Evolutionary conservation across 164 flowering plant species (phyloP).

Genomic region (Chimonanthus salicifolius): DNA sequence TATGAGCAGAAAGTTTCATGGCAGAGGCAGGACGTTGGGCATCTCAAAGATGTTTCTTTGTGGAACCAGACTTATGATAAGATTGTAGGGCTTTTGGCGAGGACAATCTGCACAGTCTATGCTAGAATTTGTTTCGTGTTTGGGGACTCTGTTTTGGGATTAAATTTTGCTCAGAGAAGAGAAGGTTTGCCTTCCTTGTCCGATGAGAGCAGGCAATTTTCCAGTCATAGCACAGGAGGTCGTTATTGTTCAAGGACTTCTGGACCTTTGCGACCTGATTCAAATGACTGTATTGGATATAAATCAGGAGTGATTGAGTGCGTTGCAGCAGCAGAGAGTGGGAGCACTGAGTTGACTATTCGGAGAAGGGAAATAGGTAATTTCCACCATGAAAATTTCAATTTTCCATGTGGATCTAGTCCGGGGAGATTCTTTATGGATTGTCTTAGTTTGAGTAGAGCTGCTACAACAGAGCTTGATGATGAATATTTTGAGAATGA

Average conservation of each 20-base stretch:
- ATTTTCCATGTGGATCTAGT: constrained; percentile 65
- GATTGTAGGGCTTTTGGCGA: constrained; percentile 74
- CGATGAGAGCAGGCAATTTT: constrained; percentile 22
- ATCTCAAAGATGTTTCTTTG: constrained; percentile 64
- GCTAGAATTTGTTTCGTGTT: constrained; percentile 58
- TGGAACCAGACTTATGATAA: constrained; percentile 92
- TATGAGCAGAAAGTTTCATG: constrained; percentile 81
- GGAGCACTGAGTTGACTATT: not conserved
- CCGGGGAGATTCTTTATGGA: constrained; percentile 79
- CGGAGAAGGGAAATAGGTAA: constrained; percentile 28
- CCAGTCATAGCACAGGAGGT: constrained; percentile 22
- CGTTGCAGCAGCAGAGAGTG: not conserved
- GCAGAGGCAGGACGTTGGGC: constrained; percentile 85
- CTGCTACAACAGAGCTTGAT: constrained; percentile 49
- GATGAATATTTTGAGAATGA: constrained; percentile 40
- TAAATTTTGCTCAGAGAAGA: constrained; percentile 12
- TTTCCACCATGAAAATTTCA: constrained; percentile 46
- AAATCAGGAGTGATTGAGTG: constrained; percentile 34
- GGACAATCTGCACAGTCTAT: constrained; percentile 78
- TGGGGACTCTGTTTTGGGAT: constrained; percentile 37
- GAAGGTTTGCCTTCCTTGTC: constrained; percentile 20
- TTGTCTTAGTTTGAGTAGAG: constrained; percentile 77
- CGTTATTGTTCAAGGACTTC: constrained; percentile 18
- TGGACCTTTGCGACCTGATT: constrained; percentile 26
- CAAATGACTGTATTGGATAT: constrained; percentile 19